phyloP scores from a whole-genome alignment of 331 rosid genomes.

The Acacia concinna region DNA sequence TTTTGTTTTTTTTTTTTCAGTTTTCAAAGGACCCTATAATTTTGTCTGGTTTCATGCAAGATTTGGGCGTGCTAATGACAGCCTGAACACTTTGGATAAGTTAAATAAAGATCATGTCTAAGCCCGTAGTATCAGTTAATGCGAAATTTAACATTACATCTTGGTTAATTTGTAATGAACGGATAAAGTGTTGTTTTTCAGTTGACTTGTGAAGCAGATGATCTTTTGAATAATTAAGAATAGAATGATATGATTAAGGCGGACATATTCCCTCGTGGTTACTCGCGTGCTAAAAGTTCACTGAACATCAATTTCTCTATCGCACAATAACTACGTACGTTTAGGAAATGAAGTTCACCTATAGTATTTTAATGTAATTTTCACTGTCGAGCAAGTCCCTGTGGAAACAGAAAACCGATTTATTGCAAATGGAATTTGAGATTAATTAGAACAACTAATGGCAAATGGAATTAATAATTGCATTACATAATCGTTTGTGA shows the following conservation, averaged over 20 bases:
- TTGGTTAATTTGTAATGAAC: neutral
- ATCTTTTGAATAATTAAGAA: neutral
- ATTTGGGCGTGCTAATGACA: neutral
- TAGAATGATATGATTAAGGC: neutral
- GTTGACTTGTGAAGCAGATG: neutral
- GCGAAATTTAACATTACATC: neutral
- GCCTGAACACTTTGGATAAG: neutral
- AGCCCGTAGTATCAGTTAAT: neutral
- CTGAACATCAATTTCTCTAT: neutral
- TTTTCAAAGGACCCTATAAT: neutral
- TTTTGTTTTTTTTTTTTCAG: rapidly evolving
- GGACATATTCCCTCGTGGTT: neutral
- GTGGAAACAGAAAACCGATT: neutral
- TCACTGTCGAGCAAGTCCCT: neutral
- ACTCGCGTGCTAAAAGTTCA: neutral
- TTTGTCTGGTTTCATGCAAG: neutral
- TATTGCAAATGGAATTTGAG: neutral
- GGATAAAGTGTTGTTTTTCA: neutral
- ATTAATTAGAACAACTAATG: neutral
- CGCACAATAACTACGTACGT: neutral
- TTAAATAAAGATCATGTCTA: neutral
- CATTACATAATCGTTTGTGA: neutral
- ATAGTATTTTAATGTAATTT: neutral
- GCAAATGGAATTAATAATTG: neutral
- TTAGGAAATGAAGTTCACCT: neutral